A percentile compares a stretch with the other conserved stretches of the same genome.
Evolutionary conservation across 1,139 yeast species (phyloP).

Genomic region (Pichia sp.): DNA sequence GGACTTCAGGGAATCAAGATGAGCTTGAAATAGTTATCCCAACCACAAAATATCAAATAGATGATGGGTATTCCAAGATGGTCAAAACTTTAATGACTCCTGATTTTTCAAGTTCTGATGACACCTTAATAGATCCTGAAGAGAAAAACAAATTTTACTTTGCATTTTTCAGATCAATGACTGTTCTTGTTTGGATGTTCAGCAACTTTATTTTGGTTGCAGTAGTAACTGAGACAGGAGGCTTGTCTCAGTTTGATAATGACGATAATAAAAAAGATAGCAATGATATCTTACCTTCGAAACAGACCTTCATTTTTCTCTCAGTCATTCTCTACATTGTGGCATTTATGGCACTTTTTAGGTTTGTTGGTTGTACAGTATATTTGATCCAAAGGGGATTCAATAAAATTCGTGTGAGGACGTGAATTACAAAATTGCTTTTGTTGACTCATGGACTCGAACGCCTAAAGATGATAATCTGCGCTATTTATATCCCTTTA

Average conservation of each 20-base stretch:
- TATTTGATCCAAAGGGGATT: conserved; percentile 35
- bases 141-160: conserved; percentile 58
- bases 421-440: not conserved
- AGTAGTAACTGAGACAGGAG: conserved; percentile 66
- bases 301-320: conserved; percentile 44
- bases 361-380: conserved; percentile 57
- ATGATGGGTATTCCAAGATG: conserved; percentile 51
- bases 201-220: conserved; percentile 65
- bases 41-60: conserved; percentile 58
- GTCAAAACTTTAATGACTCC: conserved; percentile 40
- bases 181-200: conserved; percentile 76
- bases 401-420: conserved; percentile 13
- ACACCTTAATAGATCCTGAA: conserved; percentile 15
- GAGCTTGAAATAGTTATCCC: conserved; percentile 70
- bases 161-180: conserved; percentile 71
- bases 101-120: not conserved
- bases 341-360: conserved; percentile 71
- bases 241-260: conserved; percentile 38
- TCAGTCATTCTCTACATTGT: conserved; percentile 80
- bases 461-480: too few relatives aligned
- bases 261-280: conserved; percentile 21
- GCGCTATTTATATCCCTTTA: too few relatives aligned
- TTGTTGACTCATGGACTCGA: too few relatives aligned
- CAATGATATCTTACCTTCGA: conserved; percentile 22
- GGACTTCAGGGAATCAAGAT: conserved; percentile 33